These are phyloP conservation scores for Noccaea caerulescens DNA, from an alignment of 345 rosid genomes.

Conservation along the genomic window DNA sequence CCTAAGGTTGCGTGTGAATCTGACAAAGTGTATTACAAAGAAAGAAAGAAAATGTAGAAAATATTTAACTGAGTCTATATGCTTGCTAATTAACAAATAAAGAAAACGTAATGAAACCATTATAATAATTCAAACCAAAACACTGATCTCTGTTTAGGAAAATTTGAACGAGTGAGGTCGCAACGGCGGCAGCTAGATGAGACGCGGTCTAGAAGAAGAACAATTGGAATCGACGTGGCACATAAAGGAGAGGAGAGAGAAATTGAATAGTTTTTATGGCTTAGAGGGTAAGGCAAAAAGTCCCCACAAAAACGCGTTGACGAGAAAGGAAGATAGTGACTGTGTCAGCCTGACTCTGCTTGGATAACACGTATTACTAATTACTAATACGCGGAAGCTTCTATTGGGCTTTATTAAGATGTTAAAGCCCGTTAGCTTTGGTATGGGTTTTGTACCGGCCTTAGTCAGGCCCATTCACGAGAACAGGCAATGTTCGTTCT, in stretches of 20 bases:
- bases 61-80: too few relatives aligned
- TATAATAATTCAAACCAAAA: too few relatives aligned
- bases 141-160: background rate
- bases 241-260: background rate
- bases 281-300: constrained; percentile 40
- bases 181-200: constrained; percentile 18
- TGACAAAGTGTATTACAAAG: constrained; percentile 47
- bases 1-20: constrained; percentile 58
- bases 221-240: constrained; percentile 26
- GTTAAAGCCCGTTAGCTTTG: background rate
- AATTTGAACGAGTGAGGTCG: constrained; percentile 24
- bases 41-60: background rate
- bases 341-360: constrained; percentile 26
- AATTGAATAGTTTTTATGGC: constrained; percentile 5
- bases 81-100: too few relatives aligned
- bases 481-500: background rate
- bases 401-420: constrained; percentile 19
- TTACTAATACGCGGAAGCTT: constrained; percentile 29
- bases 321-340: constrained; percentile 2
- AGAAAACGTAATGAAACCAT: too few relatives aligned
- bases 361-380: constrained; percentile 2
- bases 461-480: background rate
- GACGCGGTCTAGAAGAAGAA: constrained; percentile 37
- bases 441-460: too few relatives aligned
- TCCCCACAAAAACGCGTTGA: constrained; percentile 38